Evolutionary conservation across 2,329 filamentous ascomycete genomes (phyloP).

Genomic region (Monilinia aucupariae): DNA sequence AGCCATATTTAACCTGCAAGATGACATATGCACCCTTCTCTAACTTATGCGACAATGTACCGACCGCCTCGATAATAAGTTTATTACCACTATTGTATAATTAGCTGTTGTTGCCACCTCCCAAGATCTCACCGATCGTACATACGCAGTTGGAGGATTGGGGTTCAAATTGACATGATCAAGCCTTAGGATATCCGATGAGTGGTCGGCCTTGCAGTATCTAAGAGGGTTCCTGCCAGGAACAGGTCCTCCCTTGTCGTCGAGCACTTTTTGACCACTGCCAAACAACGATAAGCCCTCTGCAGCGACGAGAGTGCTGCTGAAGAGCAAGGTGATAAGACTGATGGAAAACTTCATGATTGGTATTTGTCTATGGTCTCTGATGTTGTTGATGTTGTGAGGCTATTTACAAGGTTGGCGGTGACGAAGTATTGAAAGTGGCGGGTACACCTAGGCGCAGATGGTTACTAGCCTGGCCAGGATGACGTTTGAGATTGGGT

Average conservation of each 20-base stretch:
- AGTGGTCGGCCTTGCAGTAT: constrained; percentile 64
- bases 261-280: constrained; percentile 43
- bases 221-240: constrained; percentile 76
- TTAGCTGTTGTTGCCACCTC: constrained; percentile 23
- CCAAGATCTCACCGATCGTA: constrained; percentile 25
- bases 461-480: constrained; percentile 5
- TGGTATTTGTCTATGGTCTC: constrained; percentile 11
- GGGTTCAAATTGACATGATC: constrained; percentile 73
- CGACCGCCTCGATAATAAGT: constrained; percentile 73
- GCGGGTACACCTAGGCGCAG: neutral
- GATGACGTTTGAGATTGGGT: constrained; percentile 14
- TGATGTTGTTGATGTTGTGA: constrained; percentile 12
- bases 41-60: constrained; percentile 67
- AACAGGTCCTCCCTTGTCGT: constrained; percentile 39
- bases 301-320: constrained; percentile 37
- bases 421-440: constrained; percentile 13
- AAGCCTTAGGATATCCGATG: constrained; percentile 67
- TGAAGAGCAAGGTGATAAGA: constrained; percentile 29
- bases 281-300: constrained; percentile 43
- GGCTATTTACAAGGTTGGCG: constrained; percentile 11
- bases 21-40: constrained; percentile 74
- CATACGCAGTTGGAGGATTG: constrained; percentile 83
- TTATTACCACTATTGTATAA: constrained; percentile 58
- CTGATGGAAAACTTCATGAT: constrained; percentile 34
- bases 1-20: constrained; percentile 85